phyloP scores from a whole-genome alignment of 768 basidiomycete genomes.

The Suillus luteus region DNA sequence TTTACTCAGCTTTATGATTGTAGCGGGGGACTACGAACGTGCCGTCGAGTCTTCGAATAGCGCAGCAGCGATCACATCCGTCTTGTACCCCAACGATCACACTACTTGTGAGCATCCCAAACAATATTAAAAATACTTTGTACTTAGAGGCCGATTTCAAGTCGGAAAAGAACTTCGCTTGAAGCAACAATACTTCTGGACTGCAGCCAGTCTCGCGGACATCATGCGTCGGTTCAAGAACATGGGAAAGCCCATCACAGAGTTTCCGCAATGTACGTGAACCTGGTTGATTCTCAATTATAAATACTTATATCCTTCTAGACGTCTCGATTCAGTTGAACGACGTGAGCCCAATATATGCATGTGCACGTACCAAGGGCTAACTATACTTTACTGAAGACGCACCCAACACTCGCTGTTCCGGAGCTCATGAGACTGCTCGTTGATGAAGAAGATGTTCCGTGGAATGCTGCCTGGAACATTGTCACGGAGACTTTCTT shows the following conservation, averaged over 20 bases:
- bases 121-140: background rate
- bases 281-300: background rate
- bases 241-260: conserved; percentile 72
- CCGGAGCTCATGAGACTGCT: conserved; percentile 93
- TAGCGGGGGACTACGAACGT: conserved; percentile 90
- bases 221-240: conserved; percentile 94
- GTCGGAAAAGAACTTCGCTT: conserved; percentile 87
- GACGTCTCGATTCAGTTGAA: conserved; percentile 95
- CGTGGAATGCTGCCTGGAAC: conserved; percentile 84
- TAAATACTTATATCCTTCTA: conserved; percentile 29
- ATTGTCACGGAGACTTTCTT: conserved; percentile 91
- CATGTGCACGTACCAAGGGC: background rate
- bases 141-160: conserved; percentile 26
- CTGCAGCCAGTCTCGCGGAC: conserved; percentile 83
- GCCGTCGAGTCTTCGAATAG: conserved; percentile 88
- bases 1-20: background rate
- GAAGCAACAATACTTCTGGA: conserved; percentile 98
- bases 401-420: conserved; percentile 94
- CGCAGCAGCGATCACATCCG: conserved; percentile 92
- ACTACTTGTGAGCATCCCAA: conserved; percentile 51
- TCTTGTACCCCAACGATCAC: conserved; percentile 95
- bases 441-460: conserved; percentile 87
- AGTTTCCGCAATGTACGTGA: conserved; percentile 77
- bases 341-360: conserved; percentile 52
- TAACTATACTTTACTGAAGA: conserved; percentile 44